Base-by-base conservation (phyloP, 176 grass and related monocot genomes). In the Zizania latifolia region DNA sequence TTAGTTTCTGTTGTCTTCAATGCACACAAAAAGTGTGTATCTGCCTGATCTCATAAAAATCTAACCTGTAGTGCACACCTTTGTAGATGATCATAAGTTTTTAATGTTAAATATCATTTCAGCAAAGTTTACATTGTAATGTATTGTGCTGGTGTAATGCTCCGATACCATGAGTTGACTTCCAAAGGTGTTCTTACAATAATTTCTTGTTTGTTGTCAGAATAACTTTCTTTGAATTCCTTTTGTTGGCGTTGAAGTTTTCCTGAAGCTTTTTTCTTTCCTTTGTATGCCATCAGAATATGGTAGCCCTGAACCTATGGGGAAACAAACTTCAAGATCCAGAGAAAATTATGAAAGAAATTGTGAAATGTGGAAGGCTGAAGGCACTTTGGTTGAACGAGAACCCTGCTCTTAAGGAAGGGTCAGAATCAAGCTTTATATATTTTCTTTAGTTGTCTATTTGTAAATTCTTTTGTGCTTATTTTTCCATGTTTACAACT, bases 371-470 rank as follows among this genome's bases (percentile, higher is more conserved):
- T 74, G 68, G 70, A 89, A 87, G 65, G 56, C 72, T 93, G 72
- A 97, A 89, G 72, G 94, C 90, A 68, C 83, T 97, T 63, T 97
- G 90, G 90, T 77, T 97, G 82, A 93, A 97, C 33, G 88, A 97
- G 68, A 97, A 97, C 72, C 90, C 84, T 81, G 68, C 85, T 51
- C 66, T 93, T 58, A 63, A 80, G 51, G 37, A 80, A 74, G 57
- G 62, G 65, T 88, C 2, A 84, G 71, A 77, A 78, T 33, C 84
- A 23, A 56, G 11, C 55, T 67, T 40, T 70, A 76, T 75, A 28
- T 45, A 3, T 22, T 74, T 65, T 78, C 14, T 43, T 62, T 4
- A 22, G 8, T 69, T 78, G 23, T 22, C 26, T 66, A 19, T 23
- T 80, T 62, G 48, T 9, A 30, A 48, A 30, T 41, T 71, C 6